Conservation (phyloP, 345 rosid species). For the Brassica cretica region DNA sequence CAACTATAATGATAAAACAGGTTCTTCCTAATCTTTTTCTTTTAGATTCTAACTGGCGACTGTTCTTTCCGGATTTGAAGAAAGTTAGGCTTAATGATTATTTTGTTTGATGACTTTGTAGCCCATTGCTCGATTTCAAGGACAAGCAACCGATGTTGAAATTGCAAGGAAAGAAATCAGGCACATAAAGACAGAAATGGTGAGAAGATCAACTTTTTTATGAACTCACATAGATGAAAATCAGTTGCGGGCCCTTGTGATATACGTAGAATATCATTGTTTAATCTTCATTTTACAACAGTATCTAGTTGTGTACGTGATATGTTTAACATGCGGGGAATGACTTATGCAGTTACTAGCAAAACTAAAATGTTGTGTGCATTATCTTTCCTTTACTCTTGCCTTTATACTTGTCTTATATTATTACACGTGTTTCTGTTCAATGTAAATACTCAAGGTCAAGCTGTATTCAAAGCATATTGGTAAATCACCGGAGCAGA, state of each 20-base stretch:
- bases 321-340: constrained; percentile 2
- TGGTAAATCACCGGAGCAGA: constrained; percentile 76
- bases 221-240: constrained; percentile 15
- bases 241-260: constrained; percentile 8
- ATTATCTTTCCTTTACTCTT: neutral
- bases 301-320: neutral
- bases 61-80: neutral
- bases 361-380: neutral
- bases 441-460: constrained; percentile 45
- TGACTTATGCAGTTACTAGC: constrained; percentile 3
- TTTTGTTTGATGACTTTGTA: constrained; percentile 42
- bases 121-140: constrained; percentile 94
- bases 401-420: constrained; percentile 7
- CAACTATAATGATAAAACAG: constrained; percentile 49
- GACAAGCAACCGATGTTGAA: constrained; percentile 87
- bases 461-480: constrained; percentile 67
- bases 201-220: constrained; percentile 41
- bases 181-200: constrained; percentile 73
- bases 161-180: constrained; percentile 74
- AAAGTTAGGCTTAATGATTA: constrained; percentile 1
- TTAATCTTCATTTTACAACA: neutral
- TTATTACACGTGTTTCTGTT: constrained; percentile 3
- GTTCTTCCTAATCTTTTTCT: constrained; percentile 21
- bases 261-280: neutral
- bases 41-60: neutral